Percentiles rank a stretch among this genome's conserved stretches.
phyloP scores from a whole-genome alignment of 202 grass and related monocot species.

The Schoenoplectus triqueter region DNA sequence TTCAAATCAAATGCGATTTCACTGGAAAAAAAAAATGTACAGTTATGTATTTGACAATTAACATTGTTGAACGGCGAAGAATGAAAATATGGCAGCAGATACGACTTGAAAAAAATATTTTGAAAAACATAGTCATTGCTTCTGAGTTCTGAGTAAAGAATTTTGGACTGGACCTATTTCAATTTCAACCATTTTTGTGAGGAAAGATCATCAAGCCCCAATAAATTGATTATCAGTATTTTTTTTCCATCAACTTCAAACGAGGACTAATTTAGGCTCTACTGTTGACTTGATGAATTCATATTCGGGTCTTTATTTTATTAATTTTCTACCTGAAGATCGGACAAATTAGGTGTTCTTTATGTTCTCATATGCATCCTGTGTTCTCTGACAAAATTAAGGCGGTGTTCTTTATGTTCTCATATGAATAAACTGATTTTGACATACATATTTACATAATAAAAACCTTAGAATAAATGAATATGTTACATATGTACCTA shows the following conservation, averaged over 20 bases:
- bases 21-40: background rate
- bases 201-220: background rate
- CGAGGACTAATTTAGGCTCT: background rate
- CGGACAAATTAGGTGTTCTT: no score
- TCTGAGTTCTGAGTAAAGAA: background rate
- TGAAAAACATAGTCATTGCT: background rate
- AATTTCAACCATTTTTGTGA: background rate
- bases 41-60: constrained; percentile 1
- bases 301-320: no score
- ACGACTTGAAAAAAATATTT: background rate
- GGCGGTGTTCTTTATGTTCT: no score
- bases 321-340: no score
- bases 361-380: no score
- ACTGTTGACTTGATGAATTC: no score
- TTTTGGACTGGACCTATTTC: background rate
- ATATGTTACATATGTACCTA: background rate
- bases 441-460: background rate
- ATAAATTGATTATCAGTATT: no score
- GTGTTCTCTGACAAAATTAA: no score
- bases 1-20: background rate
- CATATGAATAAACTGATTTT: background rate
- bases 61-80: background rate
- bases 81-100: background rate
- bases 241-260: no score
- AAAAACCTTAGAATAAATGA: background rate